A percentile compares a stretch with the other conserved stretches of the same genome.
phyloP scores from a whole-genome alignment of 1,139 yeast species.

The Zygosaccharomyces sapae region DNA sequence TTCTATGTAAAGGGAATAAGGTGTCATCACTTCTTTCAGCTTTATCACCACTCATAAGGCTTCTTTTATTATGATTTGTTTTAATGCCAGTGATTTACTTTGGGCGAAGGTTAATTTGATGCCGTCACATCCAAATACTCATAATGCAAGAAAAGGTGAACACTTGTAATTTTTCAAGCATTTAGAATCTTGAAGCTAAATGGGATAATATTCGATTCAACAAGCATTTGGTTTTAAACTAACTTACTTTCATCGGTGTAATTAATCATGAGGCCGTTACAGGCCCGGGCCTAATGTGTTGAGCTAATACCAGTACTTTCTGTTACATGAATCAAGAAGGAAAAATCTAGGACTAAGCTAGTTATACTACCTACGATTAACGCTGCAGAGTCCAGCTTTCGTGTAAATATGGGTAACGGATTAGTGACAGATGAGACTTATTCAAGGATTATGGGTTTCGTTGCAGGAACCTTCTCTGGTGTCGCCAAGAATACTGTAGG shows the following conservation, averaged over 20 bases:
- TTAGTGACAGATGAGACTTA: slow-evolving; percentile 20
- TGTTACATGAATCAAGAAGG: neutral
- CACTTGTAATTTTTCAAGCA: neutral
- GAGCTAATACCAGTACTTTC: neutral
- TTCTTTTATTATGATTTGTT: neutral
- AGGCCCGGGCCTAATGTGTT: slow-evolving; percentile 9
- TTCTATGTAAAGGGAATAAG: neutral
- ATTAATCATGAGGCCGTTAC: slow-evolving; percentile 10
- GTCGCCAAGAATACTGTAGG: slow-evolving; percentile 85
- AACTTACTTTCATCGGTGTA: neutral
- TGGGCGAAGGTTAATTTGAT: slow-evolving; percentile 1
- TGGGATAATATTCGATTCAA: neutral
- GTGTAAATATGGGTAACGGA: slow-evolving; percentile 3
- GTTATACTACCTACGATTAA: neutral
- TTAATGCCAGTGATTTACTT: neutral
- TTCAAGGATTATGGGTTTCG: slow-evolving; percentile 53
- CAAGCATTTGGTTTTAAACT: neutral
- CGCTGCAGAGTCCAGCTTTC: neutral
- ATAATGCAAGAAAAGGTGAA: neutral
- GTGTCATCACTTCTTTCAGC: neutral
- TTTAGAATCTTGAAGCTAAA: neutral
- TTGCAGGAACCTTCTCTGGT: slow-evolving; percentile 86
- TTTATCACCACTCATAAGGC: neutral
- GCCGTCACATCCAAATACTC: neutral
- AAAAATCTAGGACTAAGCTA: neutral